phyloP scores from a whole-genome alignment of 345 rosid genomes.

The Eucalyptus camaldulensis region DNA sequence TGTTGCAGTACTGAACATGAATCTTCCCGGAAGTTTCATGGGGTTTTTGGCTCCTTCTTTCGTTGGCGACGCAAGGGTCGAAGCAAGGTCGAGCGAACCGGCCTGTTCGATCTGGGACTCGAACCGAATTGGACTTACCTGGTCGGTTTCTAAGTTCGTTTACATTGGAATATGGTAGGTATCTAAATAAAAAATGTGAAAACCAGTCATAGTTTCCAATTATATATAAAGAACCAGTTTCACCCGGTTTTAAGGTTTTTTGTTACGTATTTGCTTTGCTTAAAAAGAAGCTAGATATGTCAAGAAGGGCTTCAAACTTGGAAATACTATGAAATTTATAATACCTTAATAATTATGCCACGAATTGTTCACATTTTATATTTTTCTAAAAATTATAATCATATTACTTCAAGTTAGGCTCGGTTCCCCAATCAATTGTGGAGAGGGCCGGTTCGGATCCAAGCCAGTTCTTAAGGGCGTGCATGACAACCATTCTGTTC shows the following conservation, averaged over 20 bases:
- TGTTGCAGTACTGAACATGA: neutral
- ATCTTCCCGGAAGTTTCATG: conserved; percentile 3
- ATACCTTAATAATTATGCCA: neutral
- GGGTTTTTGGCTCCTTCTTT: neutral
- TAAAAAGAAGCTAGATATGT: neutral
- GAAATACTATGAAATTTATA: neutral
- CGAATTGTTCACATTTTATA: neutral
- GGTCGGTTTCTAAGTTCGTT: neutral
- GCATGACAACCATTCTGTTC: too few species aligned
- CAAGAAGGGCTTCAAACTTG: neutral
- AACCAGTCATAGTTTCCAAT: neutral
- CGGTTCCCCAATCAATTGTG: neutral
- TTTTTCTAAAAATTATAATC: neutral
- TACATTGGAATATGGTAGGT: neutral
- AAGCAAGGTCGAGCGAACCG: neutral
- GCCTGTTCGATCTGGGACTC: neutral
- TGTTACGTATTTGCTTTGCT: neutral
- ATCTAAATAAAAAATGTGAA: neutral
- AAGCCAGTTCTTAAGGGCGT: neutral
- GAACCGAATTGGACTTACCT: neutral
- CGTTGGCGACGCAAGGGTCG: neutral
- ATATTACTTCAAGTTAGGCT: neutral
- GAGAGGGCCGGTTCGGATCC: neutral
- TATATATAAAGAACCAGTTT: rapidly evolving
- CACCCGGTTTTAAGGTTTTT: neutral